These are phyloP conservation scores for Neoascochyta sp. DNA, from an alignment of 2,329 filamentous ascomycete genomes.

Conservation along the genomic window DNA sequence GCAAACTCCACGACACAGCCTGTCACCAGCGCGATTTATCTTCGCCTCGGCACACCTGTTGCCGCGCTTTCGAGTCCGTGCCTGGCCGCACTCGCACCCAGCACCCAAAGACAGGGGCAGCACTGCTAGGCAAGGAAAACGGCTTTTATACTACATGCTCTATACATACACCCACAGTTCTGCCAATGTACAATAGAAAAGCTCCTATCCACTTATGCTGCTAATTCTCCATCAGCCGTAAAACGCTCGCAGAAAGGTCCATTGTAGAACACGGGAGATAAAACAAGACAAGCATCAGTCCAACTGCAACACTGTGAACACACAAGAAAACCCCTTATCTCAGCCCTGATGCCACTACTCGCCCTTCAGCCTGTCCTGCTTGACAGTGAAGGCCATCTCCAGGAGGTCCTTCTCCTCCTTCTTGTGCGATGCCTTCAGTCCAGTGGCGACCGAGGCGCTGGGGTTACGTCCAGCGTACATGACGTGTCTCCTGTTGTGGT, in stretches of 20 bases:
- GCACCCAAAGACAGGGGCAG: too few relatives aligned
- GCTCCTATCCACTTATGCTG: constrained; percentile 13
- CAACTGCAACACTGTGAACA: constrained; percentile 7
- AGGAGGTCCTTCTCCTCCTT: constrained; percentile 91
- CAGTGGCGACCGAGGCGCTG: constrained; percentile 89
- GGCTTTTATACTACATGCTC: constrained; percentile 27
- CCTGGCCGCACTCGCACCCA: neutral
- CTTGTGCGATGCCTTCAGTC: constrained; percentile 79
- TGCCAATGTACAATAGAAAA: constrained; percentile 26
- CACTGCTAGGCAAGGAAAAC: constrained; percentile 13
- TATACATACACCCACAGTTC: constrained; percentile 30
- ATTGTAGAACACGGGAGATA: constrained; percentile 12
- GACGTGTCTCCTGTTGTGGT: constrained; percentile 92
- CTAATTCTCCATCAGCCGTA: constrained; percentile 8
- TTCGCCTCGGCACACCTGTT: constrained; percentile 10
- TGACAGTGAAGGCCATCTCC: constrained; percentile 59
- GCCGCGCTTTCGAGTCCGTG: too few relatives aligned
- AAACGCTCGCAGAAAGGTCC: constrained; percentile 4
- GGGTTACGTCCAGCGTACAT: constrained; percentile 95
- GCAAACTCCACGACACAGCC: too few relatives aligned
- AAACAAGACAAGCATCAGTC: constrained; percentile 13
- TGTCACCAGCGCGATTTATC: too few relatives aligned
- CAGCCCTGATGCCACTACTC: constrained; percentile 46
- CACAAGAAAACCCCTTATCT: constrained; percentile 1
- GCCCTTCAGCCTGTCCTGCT: constrained; percentile 64